A percentile compares a stretch with the other conserved stretches of the same genome.
These are phyloP conservation scores for Yarrowia porcina DNA, from an alignment of 805 yeast species.

Conservation along the genomic window DNA sequence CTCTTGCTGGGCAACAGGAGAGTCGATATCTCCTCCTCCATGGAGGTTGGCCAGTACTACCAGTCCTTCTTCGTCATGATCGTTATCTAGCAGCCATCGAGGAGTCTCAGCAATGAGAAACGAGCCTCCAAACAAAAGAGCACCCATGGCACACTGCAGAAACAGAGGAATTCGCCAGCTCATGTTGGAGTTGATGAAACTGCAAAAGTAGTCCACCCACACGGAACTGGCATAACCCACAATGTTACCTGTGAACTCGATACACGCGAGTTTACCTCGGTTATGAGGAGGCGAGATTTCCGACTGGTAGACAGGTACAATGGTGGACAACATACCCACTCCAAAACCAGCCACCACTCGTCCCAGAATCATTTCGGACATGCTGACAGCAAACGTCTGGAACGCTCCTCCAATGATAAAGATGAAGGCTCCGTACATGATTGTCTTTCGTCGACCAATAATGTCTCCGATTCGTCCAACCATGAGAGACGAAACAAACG, in stretches of 20 bases:
- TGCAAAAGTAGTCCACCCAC: constrained; percentile 81
- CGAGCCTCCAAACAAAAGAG: constrained; percentile 66
- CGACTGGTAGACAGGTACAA: constrained; percentile 84
- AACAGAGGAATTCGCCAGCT: constrained; percentile 81
- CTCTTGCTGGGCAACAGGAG: constrained; percentile 65
- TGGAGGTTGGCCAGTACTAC: constrained; percentile 80
- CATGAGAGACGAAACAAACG: constrained; percentile 70
- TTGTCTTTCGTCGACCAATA: constrained; percentile 75
- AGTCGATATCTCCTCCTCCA: constrained; percentile 71
- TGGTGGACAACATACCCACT: constrained; percentile 77
- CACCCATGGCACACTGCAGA: constrained; percentile 72
- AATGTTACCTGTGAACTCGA: constrained; percentile 84
- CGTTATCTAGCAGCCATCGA: constrained; percentile 82
- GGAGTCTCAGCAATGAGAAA: constrained; percentile 83
- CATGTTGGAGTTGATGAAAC: constrained; percentile 55
- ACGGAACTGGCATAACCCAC: constrained; percentile 77
- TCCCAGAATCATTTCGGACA: constrained; percentile 63
- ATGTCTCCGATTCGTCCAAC: constrained; percentile 76
- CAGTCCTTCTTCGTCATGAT: constrained; percentile 74
- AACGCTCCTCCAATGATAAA: constrained; percentile 76
- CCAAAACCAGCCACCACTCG: constrained; percentile 81
- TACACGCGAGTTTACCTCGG: constrained; percentile 80
- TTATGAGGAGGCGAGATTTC: constrained; percentile 86
- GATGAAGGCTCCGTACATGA: constrained; percentile 71
- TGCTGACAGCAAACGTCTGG: constrained; percentile 59